Base-by-base conservation (phyloP, 225 moss, liverwort and hornwort genomes). In the Physcomitrium patens region DNA sequence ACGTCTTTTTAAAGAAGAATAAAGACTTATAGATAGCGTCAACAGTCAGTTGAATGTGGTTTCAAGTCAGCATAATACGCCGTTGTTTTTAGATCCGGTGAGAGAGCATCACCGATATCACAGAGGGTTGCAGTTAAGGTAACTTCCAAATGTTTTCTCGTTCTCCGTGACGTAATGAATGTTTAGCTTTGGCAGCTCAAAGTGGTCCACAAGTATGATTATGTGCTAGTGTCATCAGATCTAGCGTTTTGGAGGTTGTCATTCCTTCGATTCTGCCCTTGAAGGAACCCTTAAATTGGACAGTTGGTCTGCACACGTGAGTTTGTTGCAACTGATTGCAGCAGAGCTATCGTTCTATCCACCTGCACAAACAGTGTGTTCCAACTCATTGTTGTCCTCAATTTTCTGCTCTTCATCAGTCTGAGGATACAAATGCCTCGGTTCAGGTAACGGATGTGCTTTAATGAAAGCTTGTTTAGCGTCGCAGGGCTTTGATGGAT, bases 401-500 rank as follows among this genome's bases (percentile, higher is more conserved):
- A 31, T 74, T 58, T n/a, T 3, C 52, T 74, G 3, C 45, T 52
- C 44, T 12, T 63, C 23, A 37, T 37, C 31, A 37, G 31, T 37
- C 31, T 37, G 31, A 37, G 31, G 31, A 37, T 4, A 37, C 5
- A 37, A 37, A 37, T 37, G 31, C 7, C 31, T 37, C 31, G 31
- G 7, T 37, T 37, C 31, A 37, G 31, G 31, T 37, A 37, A 4
- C 5, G 0, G 5, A 37, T 37, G 48, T 13, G 1, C 48, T 49
- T 2, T 12, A 12, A 12, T 59, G 64, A 14, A 47, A 49, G 57
- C 76, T 43, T 55, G 69, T 69, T 64, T 54, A 28, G 8, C 68
- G 14, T 61, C 78, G 70, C 87, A 96, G 94, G 63, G 90, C 92
- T n/a, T 78, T 96, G 65, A 89, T 81, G 60, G 94, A 96, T 55